These are phyloP conservation scores for Phytophthora hybrid DNA, from an alignment of 352 stramenopile species.

Conservation along the genomic window DNA sequence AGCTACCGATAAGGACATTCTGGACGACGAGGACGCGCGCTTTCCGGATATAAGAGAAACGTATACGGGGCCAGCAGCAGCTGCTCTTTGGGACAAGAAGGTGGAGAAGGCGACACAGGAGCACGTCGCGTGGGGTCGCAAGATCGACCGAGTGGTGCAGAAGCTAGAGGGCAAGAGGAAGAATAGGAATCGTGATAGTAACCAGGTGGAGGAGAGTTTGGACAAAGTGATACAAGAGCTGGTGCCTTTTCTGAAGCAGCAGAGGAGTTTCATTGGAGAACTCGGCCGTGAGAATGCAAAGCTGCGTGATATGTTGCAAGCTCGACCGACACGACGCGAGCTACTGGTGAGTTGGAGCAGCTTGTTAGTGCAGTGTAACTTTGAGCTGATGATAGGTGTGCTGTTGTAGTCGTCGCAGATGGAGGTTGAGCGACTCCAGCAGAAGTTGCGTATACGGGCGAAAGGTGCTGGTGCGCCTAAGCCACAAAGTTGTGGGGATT, in stretches of 20 bases:
- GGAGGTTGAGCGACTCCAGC: conserved; percentile 42
- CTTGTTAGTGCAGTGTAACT: background rate
- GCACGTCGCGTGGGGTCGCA: conserved; percentile 26
- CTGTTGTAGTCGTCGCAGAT: conserved; percentile 30
- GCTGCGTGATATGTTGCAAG: conserved; percentile 39
- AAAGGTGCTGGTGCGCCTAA: conserved; percentile 4
- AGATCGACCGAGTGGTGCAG: conserved; percentile 27
- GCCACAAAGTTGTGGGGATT: too few relatives aligned
- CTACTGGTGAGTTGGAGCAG: conserved; percentile 27
- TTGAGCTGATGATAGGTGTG: background rate
- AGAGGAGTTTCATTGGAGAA: conserved; percentile 32
- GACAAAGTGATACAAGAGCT: conserved; percentile 18
- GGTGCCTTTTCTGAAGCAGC: conserved; percentile 31
- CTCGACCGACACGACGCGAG: conserved; percentile 38
- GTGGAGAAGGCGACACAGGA: conserved; percentile 20
- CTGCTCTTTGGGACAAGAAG: conserved; percentile 25
- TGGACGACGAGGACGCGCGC: conserved; percentile 2
- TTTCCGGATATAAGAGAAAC: conserved; percentile 7
- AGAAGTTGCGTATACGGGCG: conserved; percentile 8
- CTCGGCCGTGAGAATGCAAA: conserved; percentile 41
- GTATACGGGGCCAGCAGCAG: background rate
- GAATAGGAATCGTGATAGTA: conserved; percentile 3
- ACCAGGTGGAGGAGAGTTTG: conserved; percentile 11
- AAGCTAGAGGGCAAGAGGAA: conserved; percentile 19
- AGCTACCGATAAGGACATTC: background rate